Evolutionary conservation across 306 rosid genomes (phyloP).

Genomic region (Medicago ruthenica): DNA sequence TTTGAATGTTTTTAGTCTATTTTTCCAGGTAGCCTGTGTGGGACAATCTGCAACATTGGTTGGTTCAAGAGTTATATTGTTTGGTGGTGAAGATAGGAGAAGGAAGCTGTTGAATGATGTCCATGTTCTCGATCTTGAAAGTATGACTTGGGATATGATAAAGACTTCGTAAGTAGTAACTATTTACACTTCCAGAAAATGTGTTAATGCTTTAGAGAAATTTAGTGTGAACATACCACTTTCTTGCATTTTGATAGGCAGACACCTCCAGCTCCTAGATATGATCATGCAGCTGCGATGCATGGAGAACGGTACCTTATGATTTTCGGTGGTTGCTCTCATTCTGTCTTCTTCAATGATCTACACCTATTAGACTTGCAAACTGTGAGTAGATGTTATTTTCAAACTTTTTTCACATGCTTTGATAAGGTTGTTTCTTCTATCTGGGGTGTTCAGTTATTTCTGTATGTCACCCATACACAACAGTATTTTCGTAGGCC

Average conservation of each 20-base stretch:
- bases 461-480: neutral
- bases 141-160: slow-evolving; percentile 78
- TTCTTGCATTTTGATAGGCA: slow-evolving; percentile 77
- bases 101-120: slow-evolving; percentile 85
- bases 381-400: slow-evolving; percentile 62
- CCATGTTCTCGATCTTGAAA: slow-evolving; percentile 80
- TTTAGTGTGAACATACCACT: slow-evolving; percentile 45
- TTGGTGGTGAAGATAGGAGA: slow-evolving; percentile 93
- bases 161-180: slow-evolving; percentile 73
- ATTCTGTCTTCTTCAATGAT: slow-evolving; percentile 85
- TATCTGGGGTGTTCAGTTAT: slow-evolving; percentile 35
- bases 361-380: slow-evolving; percentile 87
- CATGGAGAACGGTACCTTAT: slow-evolving; percentile 80
- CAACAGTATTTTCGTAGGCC: neutral
- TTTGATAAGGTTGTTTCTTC: slow-evolving; percentile 31
- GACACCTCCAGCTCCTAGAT: slow-evolving; percentile 92
- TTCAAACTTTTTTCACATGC: slow-evolving; percentile 5
- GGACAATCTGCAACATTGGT: slow-evolving; percentile 88
- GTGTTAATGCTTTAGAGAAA: slow-evolving; percentile 32
- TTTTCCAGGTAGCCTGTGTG: slow-evolving; percentile 74
- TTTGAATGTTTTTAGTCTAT: slow-evolving; percentile 39
- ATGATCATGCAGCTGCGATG: slow-evolving; percentile 84
- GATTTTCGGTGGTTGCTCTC: slow-evolving; percentile 96
- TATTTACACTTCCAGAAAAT: slow-evolving; percentile 42
- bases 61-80: slow-evolving; percentile 86